These are phyloP conservation scores for Phaffomyces opuntiae DNA, from an alignment of 805 yeast species.

Conservation along the genomic window DNA sequence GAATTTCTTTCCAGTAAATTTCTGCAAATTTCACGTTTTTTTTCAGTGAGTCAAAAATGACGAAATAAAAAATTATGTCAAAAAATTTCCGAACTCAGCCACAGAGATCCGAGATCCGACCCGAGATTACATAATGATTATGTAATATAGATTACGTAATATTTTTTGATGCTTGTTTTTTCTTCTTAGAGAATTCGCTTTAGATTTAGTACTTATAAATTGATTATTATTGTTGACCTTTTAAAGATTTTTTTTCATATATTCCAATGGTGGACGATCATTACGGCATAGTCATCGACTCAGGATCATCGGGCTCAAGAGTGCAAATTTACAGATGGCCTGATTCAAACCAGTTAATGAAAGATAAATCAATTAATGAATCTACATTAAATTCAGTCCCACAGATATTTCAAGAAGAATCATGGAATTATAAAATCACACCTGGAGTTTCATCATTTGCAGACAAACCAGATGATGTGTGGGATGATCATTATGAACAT, in stretches of 20 bases:
- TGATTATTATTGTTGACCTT: no score
- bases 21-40: no score
- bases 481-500: conserved; percentile 62
- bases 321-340: conserved; percentile 80
- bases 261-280: conserved; percentile 17
- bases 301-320: conserved; percentile 94
- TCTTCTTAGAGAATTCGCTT: no score
- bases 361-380: conserved; percentile 25
- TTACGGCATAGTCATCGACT: conserved; percentile 88
- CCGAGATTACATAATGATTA: no score
- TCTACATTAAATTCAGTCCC: conserved; percentile 54
- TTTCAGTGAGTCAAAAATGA: no score
- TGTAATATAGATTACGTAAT: no score
- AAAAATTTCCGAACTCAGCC: no score
- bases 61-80: no score
- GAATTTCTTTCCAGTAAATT: background rate
- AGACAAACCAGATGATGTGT: conserved; percentile 46
- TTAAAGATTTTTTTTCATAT: no score
- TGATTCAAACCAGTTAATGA: conserved; percentile 34
- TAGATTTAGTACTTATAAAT: no score
- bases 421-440: conserved; percentile 64
- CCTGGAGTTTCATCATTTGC: conserved; percentile 82
- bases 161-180: no score
- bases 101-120: no score
- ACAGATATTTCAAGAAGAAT: conserved; percentile 48